phyloP scores from a whole-genome alignment of 75 land plant genomes.

The Sequoiadendron giganteum region DNA sequence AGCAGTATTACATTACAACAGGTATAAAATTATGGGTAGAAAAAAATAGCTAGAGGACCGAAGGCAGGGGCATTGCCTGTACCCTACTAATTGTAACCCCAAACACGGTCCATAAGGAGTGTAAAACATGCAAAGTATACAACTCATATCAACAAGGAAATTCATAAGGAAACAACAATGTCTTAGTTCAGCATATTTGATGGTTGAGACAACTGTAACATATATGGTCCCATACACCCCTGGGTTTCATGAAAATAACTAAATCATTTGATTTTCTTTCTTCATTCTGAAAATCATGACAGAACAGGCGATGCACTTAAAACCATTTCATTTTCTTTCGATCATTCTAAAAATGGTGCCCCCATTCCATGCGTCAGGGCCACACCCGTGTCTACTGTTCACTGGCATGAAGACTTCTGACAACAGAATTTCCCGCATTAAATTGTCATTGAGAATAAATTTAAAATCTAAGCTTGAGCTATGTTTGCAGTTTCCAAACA shows the following conservation, averaged over 20 bases:
- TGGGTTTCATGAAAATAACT: neutral
- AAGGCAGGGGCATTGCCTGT: no score
- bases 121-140: no score
- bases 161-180: neutral
- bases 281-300: neutral
- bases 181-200: neutral
- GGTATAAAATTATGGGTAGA: no score
- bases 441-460: neutral
- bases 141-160: no score
- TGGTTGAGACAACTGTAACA: neutral
- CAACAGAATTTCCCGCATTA: neutral
- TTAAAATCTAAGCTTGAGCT: neutral
- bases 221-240: neutral
- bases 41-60: no score
- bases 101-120: no score
- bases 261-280: neutral
- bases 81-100: no score
- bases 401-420: no score
- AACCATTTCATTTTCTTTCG: neutral
- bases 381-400: neutral
- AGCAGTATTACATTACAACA: no score
- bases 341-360: neutral
- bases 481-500: neutral
- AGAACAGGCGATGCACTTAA: neutral
- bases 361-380: neutral